Percentiles rank a stretch among this genome's conserved stretches.
These are phyloP conservation scores for Cinnamomum chago DNA, from an alignment of 164 flowering plant species.

Conservation along the genomic window DNA sequence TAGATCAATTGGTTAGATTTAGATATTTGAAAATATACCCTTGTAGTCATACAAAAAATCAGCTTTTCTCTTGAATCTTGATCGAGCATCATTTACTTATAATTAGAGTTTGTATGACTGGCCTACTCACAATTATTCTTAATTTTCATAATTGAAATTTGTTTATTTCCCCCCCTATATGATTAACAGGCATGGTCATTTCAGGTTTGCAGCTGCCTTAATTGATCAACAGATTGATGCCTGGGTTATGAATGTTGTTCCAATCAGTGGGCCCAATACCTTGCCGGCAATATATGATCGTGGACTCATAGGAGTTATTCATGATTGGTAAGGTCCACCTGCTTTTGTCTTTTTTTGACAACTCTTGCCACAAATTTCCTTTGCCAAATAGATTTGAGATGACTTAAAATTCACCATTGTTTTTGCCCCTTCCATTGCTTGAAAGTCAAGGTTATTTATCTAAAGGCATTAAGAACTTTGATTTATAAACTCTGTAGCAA, in stretches of 20 bases:
- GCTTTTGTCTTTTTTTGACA: background rate
- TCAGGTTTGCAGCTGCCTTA: constrained; percentile 89
- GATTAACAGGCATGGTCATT: constrained; percentile 5
- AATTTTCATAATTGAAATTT: no score
- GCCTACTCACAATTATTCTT: background rate
- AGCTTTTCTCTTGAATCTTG: background rate
- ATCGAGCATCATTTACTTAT: background rate
- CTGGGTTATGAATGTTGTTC: constrained; percentile 93
- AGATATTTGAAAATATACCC: background rate
- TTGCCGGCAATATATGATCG: constrained; percentile 87
- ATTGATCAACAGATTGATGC: constrained; percentile 46
- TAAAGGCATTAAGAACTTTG: no score
- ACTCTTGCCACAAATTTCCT: background rate
- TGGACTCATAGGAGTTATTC: constrained; percentile 85
- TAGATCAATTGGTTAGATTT: background rate
- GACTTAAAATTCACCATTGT: no score
- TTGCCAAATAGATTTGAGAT: background rate
- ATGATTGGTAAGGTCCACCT: constrained; percentile 61
- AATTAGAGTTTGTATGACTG: background rate
- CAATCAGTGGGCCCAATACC: constrained; percentile 73
- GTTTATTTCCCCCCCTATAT: background rate
- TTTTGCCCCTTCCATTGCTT: no score
- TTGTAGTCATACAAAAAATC: background rate
- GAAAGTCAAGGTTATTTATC: no score
- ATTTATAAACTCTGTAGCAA: no score